A percentile compares a stretch with the other conserved stretches of the same genome.
Conservation (phyloP, 257 asterid species). For the Salvia splendens region DNA sequence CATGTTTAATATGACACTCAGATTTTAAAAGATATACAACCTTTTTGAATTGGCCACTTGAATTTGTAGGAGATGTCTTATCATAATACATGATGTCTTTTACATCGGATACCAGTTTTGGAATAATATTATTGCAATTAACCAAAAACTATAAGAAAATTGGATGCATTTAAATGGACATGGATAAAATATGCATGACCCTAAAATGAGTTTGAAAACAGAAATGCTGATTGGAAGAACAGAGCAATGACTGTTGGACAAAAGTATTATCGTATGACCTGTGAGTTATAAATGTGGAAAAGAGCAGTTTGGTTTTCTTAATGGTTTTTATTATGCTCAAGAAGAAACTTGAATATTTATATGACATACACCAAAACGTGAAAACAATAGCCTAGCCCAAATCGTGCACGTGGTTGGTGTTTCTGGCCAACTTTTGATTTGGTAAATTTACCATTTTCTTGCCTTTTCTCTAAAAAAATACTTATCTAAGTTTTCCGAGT, state of each 20-base stretch:
- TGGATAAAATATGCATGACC: background rate
- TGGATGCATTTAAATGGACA: conserved; percentile 12
- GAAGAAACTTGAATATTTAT: background rate
- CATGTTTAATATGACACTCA: conserved; percentile 9
- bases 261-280: background rate
- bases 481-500: background rate
- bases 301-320: no score
- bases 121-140: background rate
- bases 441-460: background rate
- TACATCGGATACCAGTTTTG: background rate
- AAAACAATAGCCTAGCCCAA: background rate
- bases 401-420: background rate
- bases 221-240: background rate
- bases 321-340: background rate
- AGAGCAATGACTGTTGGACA: background rate
- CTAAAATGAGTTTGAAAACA: background rate
- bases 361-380: background rate
- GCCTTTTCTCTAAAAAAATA: background rate
- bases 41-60: no score
- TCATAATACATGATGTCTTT: background rate
- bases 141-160: background rate
- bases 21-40: background rate
- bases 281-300: background rate
- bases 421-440: background rate
- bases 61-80: background rate